phyloP scores from a whole-genome alignment of 2,329 filamentous ascomycete genomes.

The Aspergillus thermomutatus region DNA sequence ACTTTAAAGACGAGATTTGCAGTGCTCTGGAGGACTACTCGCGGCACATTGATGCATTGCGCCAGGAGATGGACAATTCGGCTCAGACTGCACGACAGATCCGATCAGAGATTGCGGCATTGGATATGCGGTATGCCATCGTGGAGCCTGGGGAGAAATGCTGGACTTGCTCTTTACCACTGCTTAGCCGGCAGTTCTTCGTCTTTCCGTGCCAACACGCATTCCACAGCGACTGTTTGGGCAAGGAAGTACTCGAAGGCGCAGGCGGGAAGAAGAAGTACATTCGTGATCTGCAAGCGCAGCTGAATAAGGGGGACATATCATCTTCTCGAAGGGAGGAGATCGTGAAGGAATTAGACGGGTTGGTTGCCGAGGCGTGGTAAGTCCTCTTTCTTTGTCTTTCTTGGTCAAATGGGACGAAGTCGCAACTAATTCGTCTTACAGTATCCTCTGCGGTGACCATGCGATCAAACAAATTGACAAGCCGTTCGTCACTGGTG shows the following conservation, averaged over 20 bases:
- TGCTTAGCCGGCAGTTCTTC: constrained; percentile 91
- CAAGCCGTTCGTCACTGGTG: constrained; percentile 77
- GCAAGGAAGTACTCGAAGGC: constrained; percentile 77
- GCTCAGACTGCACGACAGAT: constrained; percentile 87
- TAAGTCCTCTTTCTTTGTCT: constrained; percentile 43
- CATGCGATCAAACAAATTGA: constrained; percentile 92
- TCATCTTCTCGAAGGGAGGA: constrained; percentile 71
- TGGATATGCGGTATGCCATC: constrained; percentile 89
- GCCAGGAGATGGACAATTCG: constrained; percentile 93
- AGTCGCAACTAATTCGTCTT: not conserved
- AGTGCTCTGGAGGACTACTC: constrained; percentile 88
- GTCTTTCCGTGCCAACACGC: constrained; percentile 98
- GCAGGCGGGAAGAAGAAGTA: constrained; percentile 72
- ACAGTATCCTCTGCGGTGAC: constrained; percentile 87
- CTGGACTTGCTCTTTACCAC: constrained; percentile 78
- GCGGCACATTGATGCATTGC: constrained; percentile 81
- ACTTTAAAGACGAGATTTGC: constrained; percentile 99
- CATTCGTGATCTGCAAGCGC: constrained; percentile 80
- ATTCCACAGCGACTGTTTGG: constrained; percentile 93
- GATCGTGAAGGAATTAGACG: constrained; percentile 84
- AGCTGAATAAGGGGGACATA: constrained; percentile 73
- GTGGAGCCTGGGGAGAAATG: constrained; percentile 95
- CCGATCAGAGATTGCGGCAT: constrained; percentile 77
- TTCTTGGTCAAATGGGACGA: constrained; percentile 19
- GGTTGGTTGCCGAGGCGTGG: constrained; percentile 87